Evolutionary conservation across 2,329 filamentous ascomycete species (phyloP).

Genomic region (Stagonosporopsis chrysanthemi): DNA sequence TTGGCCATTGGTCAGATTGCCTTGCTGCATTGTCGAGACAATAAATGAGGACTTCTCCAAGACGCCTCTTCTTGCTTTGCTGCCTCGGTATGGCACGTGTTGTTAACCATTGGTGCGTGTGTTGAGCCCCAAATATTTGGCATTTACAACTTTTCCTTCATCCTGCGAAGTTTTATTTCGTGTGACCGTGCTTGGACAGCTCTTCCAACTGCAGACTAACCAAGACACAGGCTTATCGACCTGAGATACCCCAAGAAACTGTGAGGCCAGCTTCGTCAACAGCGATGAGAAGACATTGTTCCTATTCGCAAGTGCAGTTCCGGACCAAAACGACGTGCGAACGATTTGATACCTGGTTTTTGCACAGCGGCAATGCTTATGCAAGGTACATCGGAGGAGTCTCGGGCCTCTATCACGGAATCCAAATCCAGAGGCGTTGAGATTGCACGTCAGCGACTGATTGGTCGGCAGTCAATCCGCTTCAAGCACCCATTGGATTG

Average conservation of each 20-base stretch:
- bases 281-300: background rate
- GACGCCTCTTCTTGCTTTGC: background rate
- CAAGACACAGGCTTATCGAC: no score
- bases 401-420: background rate
- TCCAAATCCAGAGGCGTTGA: background rate
- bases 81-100: background rate
- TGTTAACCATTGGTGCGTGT: background rate
- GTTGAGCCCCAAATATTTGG: background rate
- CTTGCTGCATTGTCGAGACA: background rate
- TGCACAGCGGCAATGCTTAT: background rate
- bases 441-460: background rate
- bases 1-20: background rate
- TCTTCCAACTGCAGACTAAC: background rate
- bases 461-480: background rate
- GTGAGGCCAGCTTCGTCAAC: background rate
- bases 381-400: background rate
- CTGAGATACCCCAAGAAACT: no score
- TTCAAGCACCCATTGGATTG: background rate
- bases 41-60: background rate
- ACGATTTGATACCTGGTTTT: background rate
- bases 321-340: background rate
- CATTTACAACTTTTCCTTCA: background rate
- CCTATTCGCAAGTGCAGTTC: background rate
- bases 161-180: no score
- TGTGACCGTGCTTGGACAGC: no score